phyloP scores from a whole-genome alignment of 768 basidiomycete genomes.

The Rhodotorula taiwanensis region DNA sequence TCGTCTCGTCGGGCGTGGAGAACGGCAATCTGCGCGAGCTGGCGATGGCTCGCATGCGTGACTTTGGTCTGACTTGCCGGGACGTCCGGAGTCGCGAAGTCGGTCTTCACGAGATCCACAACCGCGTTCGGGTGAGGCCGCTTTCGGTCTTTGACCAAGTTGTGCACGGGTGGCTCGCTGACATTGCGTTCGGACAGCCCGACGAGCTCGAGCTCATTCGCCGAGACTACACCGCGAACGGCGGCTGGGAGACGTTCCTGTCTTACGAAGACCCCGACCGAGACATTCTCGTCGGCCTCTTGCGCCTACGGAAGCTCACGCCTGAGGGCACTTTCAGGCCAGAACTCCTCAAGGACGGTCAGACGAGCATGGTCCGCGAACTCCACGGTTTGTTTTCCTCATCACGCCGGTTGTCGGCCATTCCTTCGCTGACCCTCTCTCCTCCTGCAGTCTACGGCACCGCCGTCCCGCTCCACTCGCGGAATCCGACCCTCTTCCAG shows the following conservation, averaged over 20 bases:
- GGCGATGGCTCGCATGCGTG: conserved; percentile 95
- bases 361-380: conserved; percentile 83
- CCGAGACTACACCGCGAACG: conserved; percentile 92
- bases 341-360: conserved; percentile 61
- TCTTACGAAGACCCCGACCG: conserved; percentile 97
- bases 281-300: conserved; percentile 88
- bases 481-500: conserved; percentile 67
- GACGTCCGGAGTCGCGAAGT: conserved; percentile 98
- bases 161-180: background rate
- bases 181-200: conserved; percentile 46
- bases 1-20: conserved; percentile 94
- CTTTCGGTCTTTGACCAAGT: too few species aligned
- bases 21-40: conserved; percentile 96
- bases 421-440: conserved; percentile 15
- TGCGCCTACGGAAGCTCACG: conserved; percentile 88
- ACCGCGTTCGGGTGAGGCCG: conserved; percentile 67
- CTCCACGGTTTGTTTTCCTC: conserved; percentile 53
- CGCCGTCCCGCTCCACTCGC: conserved; percentile 90
- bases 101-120: conserved; percentile 96
- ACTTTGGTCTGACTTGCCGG: conserved; percentile 93
- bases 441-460: conserved; percentile 72
- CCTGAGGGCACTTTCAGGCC: conserved; percentile 87
- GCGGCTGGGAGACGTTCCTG: conserved; percentile 98
- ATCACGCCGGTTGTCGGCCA: background rate
- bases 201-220: conserved; percentile 87